Conservation (phyloP, 192 early-diverging fungal species). For the Chytriomyces sp. region DNA sequence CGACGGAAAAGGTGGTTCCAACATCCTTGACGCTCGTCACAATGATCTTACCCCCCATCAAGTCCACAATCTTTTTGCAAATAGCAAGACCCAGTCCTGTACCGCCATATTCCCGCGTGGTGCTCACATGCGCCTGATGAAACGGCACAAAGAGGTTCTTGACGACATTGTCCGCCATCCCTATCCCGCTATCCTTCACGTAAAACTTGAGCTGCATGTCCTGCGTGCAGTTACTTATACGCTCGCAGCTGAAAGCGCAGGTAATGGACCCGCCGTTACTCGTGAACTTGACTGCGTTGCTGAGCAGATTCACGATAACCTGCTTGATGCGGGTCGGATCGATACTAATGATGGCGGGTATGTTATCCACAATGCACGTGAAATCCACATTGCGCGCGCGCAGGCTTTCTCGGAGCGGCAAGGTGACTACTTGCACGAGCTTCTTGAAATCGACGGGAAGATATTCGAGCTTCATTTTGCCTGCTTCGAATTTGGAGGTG, state of each 20-base stretch:
- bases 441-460: background rate
- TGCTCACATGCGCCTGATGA: background rate
- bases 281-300: slow-evolving; percentile 24
- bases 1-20: slow-evolving; percentile 18
- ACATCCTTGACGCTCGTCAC: background rate
- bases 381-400: background rate
- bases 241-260: background rate
- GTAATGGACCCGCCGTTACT: background rate
- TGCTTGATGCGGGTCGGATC: slow-evolving; percentile 8
- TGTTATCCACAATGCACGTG: background rate
- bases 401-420: background rate
- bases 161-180: background rate
- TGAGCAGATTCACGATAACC: slow-evolving; percentile 12
- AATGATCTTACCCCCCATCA: slow-evolving; percentile 21
- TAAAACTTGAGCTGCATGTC: background rate
- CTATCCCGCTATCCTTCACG: background rate
- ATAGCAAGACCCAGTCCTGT: slow-evolving; percentile 87
- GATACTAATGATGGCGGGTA: background rate
- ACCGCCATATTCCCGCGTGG: slow-evolving; percentile 69
- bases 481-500: slow-evolving; percentile 10
- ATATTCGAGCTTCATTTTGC: background rate
- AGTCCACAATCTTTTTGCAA: slow-evolving; percentile 66
- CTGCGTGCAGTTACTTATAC: too few species aligned
- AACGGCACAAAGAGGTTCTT: slow-evolving; percentile 15
- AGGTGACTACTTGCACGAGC: background rate